Percentiles rank a stretch among this genome's conserved stretches.
These are phyloP conservation scores for Xylaria nigripes DNA, from an alignment of 495 filamentous ascomycete species.

Conservation along the genomic window DNA sequence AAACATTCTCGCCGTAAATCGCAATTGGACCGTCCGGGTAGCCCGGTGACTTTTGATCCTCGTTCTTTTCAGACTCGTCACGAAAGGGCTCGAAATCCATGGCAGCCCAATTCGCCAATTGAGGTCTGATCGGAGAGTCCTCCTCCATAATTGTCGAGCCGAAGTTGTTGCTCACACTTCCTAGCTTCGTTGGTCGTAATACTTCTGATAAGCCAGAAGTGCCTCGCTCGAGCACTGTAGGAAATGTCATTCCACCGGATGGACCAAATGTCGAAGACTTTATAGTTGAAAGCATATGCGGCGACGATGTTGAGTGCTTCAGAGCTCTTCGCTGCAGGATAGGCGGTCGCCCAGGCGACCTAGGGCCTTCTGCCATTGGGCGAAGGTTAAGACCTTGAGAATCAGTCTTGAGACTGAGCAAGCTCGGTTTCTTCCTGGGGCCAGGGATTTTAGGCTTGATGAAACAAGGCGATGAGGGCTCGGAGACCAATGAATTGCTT, in stretches of 20 bases:
- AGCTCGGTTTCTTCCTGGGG: slow-evolving; percentile 66
- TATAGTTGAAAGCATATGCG: slow-evolving; percentile 45
- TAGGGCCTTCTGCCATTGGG: slow-evolving; percentile 34
- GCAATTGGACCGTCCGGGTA: slow-evolving; percentile 89
- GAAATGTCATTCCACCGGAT: slow-evolving; percentile 45
- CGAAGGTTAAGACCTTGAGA: slow-evolving; percentile 37
- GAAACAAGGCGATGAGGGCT: slow-evolving; percentile 74
- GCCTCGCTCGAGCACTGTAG: slow-evolving; percentile 40
- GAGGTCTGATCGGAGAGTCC: slow-evolving; percentile 60
- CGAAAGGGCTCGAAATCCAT: slow-evolving; percentile 44
- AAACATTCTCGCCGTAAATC: slow-evolving; percentile 91
- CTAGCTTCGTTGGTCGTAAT: slow-evolving; percentile 37
- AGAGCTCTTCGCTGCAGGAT: slow-evolving; percentile 47
- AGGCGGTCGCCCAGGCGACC: slow-evolving; percentile 37
- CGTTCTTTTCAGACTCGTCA: slow-evolving; percentile 43
- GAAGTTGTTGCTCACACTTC: slow-evolving; percentile 17
- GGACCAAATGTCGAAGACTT: slow-evolving; percentile 47
- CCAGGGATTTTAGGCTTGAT: slow-evolving; percentile 65
- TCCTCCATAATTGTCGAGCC: slow-evolving; percentile 60
- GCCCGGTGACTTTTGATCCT: slow-evolving; percentile 78
- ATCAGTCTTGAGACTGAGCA: slow-evolving; percentile 58
- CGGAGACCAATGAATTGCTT: slow-evolving; percentile 45
- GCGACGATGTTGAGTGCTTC: slow-evolving; percentile 50
- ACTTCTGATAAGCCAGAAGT: slow-evolving; percentile 41
- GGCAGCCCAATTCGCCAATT: slow-evolving; percentile 45